phyloP scores from a whole-genome alignment of 2,329 filamentous ascomycete genomes.

The Westerdykella sp. region DNA sequence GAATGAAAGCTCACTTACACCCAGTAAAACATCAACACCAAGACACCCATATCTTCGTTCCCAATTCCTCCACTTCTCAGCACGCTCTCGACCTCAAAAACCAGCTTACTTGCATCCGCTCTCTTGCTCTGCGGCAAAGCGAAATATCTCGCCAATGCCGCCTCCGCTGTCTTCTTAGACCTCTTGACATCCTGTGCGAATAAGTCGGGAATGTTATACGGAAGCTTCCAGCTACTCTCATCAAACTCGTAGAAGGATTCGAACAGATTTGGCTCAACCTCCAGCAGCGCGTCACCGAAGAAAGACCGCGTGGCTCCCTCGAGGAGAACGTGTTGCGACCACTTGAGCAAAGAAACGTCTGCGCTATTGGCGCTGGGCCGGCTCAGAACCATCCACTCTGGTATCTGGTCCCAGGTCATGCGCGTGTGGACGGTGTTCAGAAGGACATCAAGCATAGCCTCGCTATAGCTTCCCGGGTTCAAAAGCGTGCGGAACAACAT shows the following conservation, averaged over 20 bases:
- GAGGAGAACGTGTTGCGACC: background rate
- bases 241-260: constrained; percentile 1
- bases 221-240: constrained; percentile 3
- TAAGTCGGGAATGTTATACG: constrained; percentile 1
- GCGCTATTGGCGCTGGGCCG: background rate
- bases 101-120: constrained; percentile 1
- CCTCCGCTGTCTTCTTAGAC: background rate
- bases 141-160: constrained; percentile 1
- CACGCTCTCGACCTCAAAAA: background rate
- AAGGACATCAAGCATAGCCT: background rate
- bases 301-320: constrained; percentile 1
- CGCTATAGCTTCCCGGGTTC: background rate
- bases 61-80: background rate
- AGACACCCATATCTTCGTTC: constrained; percentile 1
- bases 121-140: background rate
- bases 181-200: background rate
- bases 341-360: constrained; percentile 2
- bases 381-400: background rate
- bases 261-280: constrained; percentile 3
- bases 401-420: constrained; percentile 2
- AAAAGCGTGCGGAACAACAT: background rate
- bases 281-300: constrained; percentile 2
- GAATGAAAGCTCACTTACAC: constrained; percentile 1
- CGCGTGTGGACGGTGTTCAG: background rate
- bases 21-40: constrained; percentile 2